A percentile compares a stretch with the other conserved stretches of the same genome.
These are phyloP conservation scores for Beauveria sp. DNA, from an alignment of 2,329 filamentous ascomycete genomes.

Conservation along the genomic window DNA sequence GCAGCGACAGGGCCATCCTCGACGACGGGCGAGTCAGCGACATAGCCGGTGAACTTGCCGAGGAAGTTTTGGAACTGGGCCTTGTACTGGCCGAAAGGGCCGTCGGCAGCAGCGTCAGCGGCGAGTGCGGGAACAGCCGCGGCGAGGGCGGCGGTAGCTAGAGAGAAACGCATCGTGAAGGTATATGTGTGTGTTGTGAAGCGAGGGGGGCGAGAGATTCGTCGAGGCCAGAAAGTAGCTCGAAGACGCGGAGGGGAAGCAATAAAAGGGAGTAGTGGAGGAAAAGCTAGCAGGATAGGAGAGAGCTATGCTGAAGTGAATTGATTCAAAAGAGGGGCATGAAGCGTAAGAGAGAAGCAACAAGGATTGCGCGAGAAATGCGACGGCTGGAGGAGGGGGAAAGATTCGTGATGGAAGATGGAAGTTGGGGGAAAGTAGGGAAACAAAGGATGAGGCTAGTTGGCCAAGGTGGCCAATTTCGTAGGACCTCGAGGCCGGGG, in stretches of 20 bases:
- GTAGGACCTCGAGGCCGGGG: neutral
- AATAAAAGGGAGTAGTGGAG: neutral
- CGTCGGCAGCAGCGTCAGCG: constrained; percentile 40
- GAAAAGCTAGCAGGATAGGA: neutral
- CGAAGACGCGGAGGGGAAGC: neutral
- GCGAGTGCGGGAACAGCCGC: constrained; percentile 47
- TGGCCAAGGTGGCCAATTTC: constrained; percentile 8
- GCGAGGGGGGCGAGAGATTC: neutral
- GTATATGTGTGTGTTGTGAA: neutral
- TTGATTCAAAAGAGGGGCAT: constrained; percentile 4
- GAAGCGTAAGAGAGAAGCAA: neutral
- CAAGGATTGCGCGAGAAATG: neutral
- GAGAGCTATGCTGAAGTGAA: neutral
- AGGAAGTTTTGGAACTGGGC: constrained; percentile 58
- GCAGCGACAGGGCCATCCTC: constrained; percentile 33
- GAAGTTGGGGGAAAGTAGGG: neutral
- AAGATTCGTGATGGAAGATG: neutral
- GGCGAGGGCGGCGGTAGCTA: constrained; percentile 32
- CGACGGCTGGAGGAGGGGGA: neutral
- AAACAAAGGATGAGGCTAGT: neutral
- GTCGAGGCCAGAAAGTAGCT: neutral
- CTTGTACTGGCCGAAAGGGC: constrained; percentile 48
- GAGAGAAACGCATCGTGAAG: constrained; percentile 50
- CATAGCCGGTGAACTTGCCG: constrained; percentile 47
- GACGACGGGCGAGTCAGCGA: constrained; percentile 37